Base-by-base conservation (phyloP, 2,329 filamentous ascomycete species). In the Alternaria brassicae region DNA sequence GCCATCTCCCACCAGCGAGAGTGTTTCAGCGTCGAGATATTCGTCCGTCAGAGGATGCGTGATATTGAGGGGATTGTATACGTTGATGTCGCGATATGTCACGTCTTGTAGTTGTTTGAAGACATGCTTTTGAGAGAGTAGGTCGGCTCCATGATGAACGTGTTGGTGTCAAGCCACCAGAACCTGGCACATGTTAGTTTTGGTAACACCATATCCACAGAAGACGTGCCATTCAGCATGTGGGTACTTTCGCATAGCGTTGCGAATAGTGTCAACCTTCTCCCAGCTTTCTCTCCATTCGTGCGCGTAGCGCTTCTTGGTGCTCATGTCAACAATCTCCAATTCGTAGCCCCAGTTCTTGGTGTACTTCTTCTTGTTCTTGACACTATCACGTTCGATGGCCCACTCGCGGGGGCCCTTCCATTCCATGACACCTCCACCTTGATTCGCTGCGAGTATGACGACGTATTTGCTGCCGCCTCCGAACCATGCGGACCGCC, bases 211-310 rank as follows among this genome's bases (percentile, higher is more conserved):
- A 23, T 6, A 15, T 25, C 27, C 21, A 12, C 32, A 36, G 17
- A 37, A n/a, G 23, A 79, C 88, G 79, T 83, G 97, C 95, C 95
- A 99, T 82, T 99, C 94, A 32, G 94, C 95, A 65, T 96, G 86
- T 27, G 95, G 95, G 74, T 98, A 97, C 78, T 97, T 97, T 75
- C 89, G 87, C 85, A 99, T 89, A 42, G 90, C 89, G 61, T 92
- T 91, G 61, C 94, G 88, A 71, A 99, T 88, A 40, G 92, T 92
- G 77, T 99, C 95, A 61, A 97, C 93, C 83, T 98, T 99, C 80
- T 99, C 95, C 95, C 95, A 99, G 77, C 94, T 96, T 80, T 99
- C 95, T 72, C 95, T 88, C 95, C 95, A 99, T 80, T 99, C 95
- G 80, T 99, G 95, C 27, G 95, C 94, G 77, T 99, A 99, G 67